Percentiles rank a stretch among this genome's conserved stretches.
phyloP scores from a whole-genome alignment of 495 filamentous ascomycete genomes.

The Xylaria telfairii region DNA sequence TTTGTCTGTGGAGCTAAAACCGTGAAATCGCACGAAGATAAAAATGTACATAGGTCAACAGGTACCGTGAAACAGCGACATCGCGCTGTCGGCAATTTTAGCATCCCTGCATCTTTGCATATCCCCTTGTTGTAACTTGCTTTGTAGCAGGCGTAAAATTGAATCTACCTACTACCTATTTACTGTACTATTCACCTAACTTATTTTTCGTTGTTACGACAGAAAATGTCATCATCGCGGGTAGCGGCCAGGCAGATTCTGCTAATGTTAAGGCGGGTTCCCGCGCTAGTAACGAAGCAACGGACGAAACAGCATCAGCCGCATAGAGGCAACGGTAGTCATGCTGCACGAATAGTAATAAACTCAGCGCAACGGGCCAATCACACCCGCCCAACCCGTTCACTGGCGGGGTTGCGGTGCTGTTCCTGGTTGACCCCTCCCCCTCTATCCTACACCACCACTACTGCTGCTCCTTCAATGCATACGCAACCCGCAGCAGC shows the following conservation, averaged over 20 bases:
- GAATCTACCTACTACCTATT: too few relatives aligned
- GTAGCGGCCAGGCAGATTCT: conserved; percentile 23
- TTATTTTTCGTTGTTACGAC: background rate
- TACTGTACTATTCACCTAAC: background rate
- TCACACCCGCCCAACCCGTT: background rate
- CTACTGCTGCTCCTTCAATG: conserved; percentile 38
- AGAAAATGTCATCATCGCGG: conserved; percentile 17
- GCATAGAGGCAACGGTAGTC: too few relatives aligned
- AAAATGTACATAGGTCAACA: background rate
- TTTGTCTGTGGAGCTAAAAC: background rate
- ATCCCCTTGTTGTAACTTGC: background rate
- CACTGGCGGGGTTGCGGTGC: conserved; percentile 16
- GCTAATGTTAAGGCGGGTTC: conserved; percentile 19
- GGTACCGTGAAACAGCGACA: background rate
- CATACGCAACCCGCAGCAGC: conserved; percentile 31
- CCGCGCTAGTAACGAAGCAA: conserved; percentile 5
- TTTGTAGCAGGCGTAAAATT: background rate
- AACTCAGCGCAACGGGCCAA: conserved; percentile 14
- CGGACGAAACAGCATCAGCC: conserved; percentile 18
- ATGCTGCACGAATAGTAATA: conserved; percentile 13
- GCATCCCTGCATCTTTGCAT: background rate
- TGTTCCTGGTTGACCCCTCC: conserved; percentile 17
- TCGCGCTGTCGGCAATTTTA: background rate
- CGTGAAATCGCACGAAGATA: background rate
- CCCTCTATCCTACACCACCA: conserved; percentile 20